phyloP scores from a whole-genome alignment of 2,329 filamentous ascomycete species.

The Aspergillus aculeatinus region DNA sequence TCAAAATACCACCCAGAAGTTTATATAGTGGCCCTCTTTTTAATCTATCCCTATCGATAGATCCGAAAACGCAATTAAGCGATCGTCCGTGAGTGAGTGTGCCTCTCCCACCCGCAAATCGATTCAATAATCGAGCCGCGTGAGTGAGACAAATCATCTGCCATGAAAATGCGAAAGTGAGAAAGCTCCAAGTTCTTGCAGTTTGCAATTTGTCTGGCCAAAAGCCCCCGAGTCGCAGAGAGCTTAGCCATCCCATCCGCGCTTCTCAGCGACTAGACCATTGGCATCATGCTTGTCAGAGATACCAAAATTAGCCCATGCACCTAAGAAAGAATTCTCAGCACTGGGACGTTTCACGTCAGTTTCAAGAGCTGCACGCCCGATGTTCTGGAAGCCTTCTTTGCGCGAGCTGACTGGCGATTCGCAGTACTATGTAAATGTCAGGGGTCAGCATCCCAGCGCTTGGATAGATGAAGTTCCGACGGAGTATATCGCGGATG shows the following conservation, averaged over 20 bases:
- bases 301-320: slow-evolving; percentile 7
- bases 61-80: not conserved
- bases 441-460: slow-evolving; percentile 7
- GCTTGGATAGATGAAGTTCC: not conserved
- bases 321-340: not conserved
- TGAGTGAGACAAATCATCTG: not conserved
- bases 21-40: not conserved
- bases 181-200: no score
- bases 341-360: slow-evolving; percentile 7
- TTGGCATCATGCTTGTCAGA: not conserved
- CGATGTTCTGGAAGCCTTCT: slow-evolving; percentile 13
- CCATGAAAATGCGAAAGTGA: not conserved
- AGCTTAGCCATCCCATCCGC: no score
- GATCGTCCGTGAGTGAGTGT: not conserved
- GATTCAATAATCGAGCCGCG: not conserved
- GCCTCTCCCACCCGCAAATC: not conserved
- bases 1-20: not conserved
- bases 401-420: slow-evolving; percentile 9
- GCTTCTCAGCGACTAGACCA: not conserved
- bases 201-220: not conserved
- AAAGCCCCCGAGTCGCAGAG: no score
- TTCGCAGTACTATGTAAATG: not conserved
- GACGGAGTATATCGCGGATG: not conserved
- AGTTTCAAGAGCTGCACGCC: slow-evolving; percentile 11
- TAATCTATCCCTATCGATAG: not conserved